phyloP scores from a whole-genome alignment of 371 early-diverging fungal genomes.

The Mortierella sp. region DNA sequence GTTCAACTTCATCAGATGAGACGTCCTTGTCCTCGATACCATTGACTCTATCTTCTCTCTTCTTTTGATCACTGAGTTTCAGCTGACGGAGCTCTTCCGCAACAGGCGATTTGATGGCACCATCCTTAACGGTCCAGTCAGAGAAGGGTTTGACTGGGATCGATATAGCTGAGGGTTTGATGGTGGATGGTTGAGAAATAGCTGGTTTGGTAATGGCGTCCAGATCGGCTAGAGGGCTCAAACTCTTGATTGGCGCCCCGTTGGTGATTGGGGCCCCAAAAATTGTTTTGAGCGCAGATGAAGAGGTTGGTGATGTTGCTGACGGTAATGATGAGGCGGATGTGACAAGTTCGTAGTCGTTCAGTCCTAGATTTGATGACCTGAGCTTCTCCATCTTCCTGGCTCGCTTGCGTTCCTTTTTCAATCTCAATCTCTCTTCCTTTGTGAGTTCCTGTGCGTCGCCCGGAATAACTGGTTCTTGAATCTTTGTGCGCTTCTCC shows the following conservation, averaged over 20 bases:
- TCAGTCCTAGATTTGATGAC: constrained; percentile 7
- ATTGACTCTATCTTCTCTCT: constrained; percentile 31
- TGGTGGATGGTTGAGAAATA: not conserved
- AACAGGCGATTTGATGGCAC: constrained; percentile 36
- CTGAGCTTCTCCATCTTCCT: constrained; percentile 20
- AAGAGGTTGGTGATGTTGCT: constrained; percentile 4
- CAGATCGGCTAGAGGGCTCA: constrained; percentile 50
- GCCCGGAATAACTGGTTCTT: not conserved
- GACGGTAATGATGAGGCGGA: constrained; percentile 4
- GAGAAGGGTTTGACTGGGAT: constrained; percentile 27
- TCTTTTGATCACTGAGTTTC: constrained; percentile 22
- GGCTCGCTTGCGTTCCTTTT: constrained; percentile 33
- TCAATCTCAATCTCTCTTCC: constrained; percentile 34
- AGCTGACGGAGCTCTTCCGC: constrained; percentile 34
- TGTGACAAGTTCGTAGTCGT: constrained; percentile 53
- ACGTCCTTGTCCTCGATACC: constrained; percentile 23
- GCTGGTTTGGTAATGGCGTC: constrained; percentile 18
- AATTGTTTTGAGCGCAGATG: constrained; percentile 17
- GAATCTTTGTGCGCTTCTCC: constrained; percentile 36
- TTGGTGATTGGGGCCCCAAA: constrained; percentile 25
- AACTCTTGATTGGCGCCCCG: constrained; percentile 2
- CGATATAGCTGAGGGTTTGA: constrained; percentile 21
- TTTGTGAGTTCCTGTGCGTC: constrained; percentile 22
- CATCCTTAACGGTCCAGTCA: constrained; percentile 37
- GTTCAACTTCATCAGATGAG: constrained; percentile 46